A percentile compares a stretch with the other conserved stretches of the same genome.
Evolutionary conservation across 2,329 filamentous ascomycete genomes (phyloP).

Genomic region (Nothophoma quercina): DNA sequence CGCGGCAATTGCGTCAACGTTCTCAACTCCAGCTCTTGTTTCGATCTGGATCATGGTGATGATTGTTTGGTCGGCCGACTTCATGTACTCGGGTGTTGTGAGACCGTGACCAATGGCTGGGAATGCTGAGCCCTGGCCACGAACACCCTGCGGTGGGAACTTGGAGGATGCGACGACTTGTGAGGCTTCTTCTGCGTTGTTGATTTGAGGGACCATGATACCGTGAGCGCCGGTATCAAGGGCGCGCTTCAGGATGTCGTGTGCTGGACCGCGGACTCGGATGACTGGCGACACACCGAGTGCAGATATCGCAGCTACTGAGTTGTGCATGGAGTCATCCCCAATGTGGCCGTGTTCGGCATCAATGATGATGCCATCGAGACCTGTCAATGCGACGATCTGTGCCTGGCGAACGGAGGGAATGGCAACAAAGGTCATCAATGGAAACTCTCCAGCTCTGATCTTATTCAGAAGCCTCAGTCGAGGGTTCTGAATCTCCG

Average conservation of each 20-base stretch:
- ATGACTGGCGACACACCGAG: slow-evolving; percentile 64
- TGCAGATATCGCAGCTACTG: slow-evolving; percentile 64
- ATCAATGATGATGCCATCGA: slow-evolving; percentile 72
- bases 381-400: slow-evolving; percentile 66
- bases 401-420: slow-evolving; percentile 59
- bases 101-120: slow-evolving; percentile 57
- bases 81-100: slow-evolving; percentile 63
- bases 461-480: slow-evolving; percentile 56
- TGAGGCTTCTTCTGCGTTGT: slow-evolving; percentile 57
- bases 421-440: slow-evolving; percentile 61
- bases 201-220: slow-evolving; percentile 64
- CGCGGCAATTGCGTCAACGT: slow-evolving; percentile 68
- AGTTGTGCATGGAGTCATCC: slow-evolving; percentile 65
- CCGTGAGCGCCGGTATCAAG: slow-evolving; percentile 66
- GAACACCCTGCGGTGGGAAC: slow-evolving; percentile 63
- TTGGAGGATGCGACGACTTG: slow-evolving; percentile 61
- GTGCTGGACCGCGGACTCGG: slow-evolving; percentile 58
- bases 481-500: slow-evolving; percentile 49
- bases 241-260: slow-evolving; percentile 62
- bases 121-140: slow-evolving; percentile 66
- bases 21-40: slow-evolving; percentile 67
- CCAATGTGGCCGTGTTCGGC: slow-evolving; percentile 65
- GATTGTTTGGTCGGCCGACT: slow-evolving; percentile 64
- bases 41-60: slow-evolving; percentile 74
- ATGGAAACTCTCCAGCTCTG: slow-evolving; percentile 49